These are phyloP conservation scores for Lasiosphaeriaceae sp. DNA, from an alignment of 495 filamentous ascomycete genomes.

Conservation along the genomic window DNA sequence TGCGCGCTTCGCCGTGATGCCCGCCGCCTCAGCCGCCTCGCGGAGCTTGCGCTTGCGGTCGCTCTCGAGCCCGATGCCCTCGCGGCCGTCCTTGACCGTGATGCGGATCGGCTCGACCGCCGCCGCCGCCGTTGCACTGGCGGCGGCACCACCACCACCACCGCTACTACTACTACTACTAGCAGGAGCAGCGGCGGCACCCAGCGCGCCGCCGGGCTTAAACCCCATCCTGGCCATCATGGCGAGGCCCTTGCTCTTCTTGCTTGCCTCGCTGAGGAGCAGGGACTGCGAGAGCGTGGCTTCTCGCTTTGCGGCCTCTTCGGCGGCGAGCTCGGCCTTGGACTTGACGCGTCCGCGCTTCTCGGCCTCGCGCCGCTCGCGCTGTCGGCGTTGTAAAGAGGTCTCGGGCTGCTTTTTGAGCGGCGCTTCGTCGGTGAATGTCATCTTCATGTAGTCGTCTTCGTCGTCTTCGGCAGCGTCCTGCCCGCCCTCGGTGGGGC, in stretches of 20 bases:
- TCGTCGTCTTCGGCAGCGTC: conserved; percentile 38
- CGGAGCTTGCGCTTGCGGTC: conserved; percentile 78
- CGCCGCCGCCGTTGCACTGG: too few species aligned
- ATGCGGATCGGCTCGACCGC: conserved; percentile 70
- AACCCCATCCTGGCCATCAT: conserved; percentile 99
- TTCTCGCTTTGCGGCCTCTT: conserved; percentile 68
- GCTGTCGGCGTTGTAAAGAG: conserved; percentile 52
- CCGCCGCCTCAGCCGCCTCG: conserved; percentile 56
- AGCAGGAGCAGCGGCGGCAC: conserved; percentile 16
- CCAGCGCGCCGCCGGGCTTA: conserved; percentile 66
- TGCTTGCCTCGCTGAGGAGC: conserved; percentile 27
- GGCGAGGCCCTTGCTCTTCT: conserved; percentile 71
- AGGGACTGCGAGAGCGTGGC: conserved; percentile 69
- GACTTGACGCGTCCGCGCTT: conserved; percentile 61
- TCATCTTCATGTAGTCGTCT: conserved; percentile 67
- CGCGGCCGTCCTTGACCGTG: conserved; percentile 69
- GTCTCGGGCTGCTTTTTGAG: conserved; percentile 37
- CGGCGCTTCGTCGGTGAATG: conserved; percentile 36
- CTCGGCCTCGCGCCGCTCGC: conserved; percentile 57
- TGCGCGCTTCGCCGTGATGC: conserved; percentile 52
- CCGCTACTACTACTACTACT: conserved; percentile 10
- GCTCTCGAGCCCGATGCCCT: conserved; percentile 80
- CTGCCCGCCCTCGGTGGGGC: neutral
- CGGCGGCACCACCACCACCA: conserved; percentile 12
- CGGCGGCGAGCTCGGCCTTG: conserved; percentile 73